Percentiles rank a stretch among this genome's conserved stretches.
Evolutionary conservation across 208 protist species (phyloP).

Genomic region (Crithidia mellificae): DNA sequence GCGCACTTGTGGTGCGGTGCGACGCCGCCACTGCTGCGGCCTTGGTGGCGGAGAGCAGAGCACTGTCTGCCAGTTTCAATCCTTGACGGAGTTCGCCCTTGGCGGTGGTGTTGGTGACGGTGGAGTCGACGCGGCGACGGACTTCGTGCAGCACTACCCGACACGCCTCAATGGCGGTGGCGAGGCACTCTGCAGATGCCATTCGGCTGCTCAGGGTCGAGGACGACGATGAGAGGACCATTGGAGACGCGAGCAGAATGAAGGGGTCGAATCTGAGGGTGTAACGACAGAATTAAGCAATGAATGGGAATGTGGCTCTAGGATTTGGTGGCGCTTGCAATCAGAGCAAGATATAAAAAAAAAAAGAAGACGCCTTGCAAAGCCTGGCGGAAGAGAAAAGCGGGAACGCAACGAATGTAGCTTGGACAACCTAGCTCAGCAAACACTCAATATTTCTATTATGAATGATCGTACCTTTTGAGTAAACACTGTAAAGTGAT

Average conservation of each 20-base stretch:
- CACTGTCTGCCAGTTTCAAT: conserved; percentile 26
- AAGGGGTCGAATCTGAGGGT: too few relatives aligned
- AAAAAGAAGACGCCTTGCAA: too few relatives aligned
- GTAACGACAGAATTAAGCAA: too few relatives aligned
- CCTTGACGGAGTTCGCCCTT: conserved; percentile 44
- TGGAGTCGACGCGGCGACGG: conserved; percentile 27
- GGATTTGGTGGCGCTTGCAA: too few relatives aligned
- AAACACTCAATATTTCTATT: too few relatives aligned
- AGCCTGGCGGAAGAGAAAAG: too few relatives aligned
- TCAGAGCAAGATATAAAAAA: too few relatives aligned
- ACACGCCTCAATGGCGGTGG: conserved; percentile 24
- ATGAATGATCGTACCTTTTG: too few relatives aligned
- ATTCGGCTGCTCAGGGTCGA: conserved; percentile 2
- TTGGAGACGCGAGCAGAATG: background rate
- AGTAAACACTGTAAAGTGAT: too few relatives aligned
- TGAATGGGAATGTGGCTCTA: too few relatives aligned
- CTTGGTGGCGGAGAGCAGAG: conserved; percentile 11
- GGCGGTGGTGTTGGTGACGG: conserved; percentile 16
- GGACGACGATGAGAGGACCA: conserved; percentile 10
- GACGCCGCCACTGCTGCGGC: background rate
- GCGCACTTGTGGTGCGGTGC: conserved; percentile 6
- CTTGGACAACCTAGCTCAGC: too few relatives aligned
- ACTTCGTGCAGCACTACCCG: conserved; percentile 29
- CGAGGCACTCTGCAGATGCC: conserved; percentile 15
- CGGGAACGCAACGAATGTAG: too few relatives aligned